Evolutionary conservation across 2,329 filamentous ascomycete genomes (phyloP).

Genomic region (Talaromyces sp.): DNA sequence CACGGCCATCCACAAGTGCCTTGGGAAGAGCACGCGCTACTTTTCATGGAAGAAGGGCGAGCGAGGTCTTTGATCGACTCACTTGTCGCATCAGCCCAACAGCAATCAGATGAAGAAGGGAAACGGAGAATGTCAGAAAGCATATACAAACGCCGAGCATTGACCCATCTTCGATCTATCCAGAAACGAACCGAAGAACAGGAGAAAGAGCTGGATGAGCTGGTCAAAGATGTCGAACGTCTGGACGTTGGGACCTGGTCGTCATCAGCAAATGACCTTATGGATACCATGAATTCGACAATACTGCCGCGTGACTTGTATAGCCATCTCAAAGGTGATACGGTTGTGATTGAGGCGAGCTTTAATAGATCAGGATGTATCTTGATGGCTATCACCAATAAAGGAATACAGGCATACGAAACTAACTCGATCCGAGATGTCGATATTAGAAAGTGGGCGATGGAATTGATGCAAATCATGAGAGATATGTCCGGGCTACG

Average conservation of each 20-base stretch:
- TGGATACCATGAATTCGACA: slow-evolving; percentile 21
- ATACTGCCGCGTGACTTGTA: slow-evolving; percentile 21
- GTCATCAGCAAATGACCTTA: slow-evolving; percentile 21
- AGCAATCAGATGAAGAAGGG: slow-evolving; percentile 2
- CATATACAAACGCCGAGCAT: slow-evolving; percentile 13
- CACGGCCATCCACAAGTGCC: slow-evolving; percentile 21
- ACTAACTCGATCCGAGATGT: slow-evolving; percentile 14
- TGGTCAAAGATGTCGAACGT: slow-evolving; percentile 6
- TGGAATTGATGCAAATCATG: slow-evolving; percentile 24
- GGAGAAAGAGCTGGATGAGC: slow-evolving; percentile 9
- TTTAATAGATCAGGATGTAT: slow-evolving; percentile 22
- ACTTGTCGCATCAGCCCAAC: slow-evolving; percentile 15
- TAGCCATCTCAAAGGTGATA: slow-evolving; percentile 20
- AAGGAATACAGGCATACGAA: slow-evolving; percentile 21
- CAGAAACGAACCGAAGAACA: slow-evolving; percentile 8
- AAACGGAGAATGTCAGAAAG: slow-evolving; percentile 10
- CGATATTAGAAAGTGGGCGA: slow-evolving; percentile 23
- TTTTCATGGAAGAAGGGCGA: slow-evolving; percentile 25
- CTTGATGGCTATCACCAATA: slow-evolving; percentile 23
- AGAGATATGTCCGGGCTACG: slow-evolving; percentile 22
- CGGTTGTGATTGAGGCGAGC: slow-evolving; percentile 24
- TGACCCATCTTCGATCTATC: slow-evolving; percentile 13
- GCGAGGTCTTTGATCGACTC: slow-evolving; percentile 25
- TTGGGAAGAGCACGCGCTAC: slow-evolving; percentile 25
- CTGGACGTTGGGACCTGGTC: slow-evolving; percentile 15